Evolutionary conservation across 2,329 filamentous ascomycete species (phyloP).

Genomic region (Nothopassalora personata): DNA sequence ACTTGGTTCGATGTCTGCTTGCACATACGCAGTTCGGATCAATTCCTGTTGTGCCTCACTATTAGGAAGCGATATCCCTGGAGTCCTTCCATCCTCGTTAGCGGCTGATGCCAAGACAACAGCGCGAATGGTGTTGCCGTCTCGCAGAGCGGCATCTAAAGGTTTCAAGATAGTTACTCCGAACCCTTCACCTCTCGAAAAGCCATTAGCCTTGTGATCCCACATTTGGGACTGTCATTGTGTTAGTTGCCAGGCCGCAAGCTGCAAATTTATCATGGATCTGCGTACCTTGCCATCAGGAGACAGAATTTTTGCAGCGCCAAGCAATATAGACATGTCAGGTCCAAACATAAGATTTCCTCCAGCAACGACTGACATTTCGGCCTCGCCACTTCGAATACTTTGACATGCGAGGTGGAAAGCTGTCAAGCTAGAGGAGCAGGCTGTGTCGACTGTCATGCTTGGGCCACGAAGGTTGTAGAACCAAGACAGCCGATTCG

Average conservation of each 20-base stretch:
- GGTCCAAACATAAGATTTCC: too few relatives aligned
- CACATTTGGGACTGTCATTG: too few relatives aligned
- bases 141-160: slow-evolving; percentile 8
- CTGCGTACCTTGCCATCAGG: slow-evolving; percentile 27
- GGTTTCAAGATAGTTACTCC: slow-evolving; percentile 27
- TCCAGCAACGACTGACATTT: slow-evolving; percentile 12
- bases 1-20: slow-evolving; percentile 6
- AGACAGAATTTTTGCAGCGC: too few relatives aligned
- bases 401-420: slow-evolving; percentile 29
- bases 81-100: slow-evolving; percentile 18
- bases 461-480: slow-evolving; percentile 18
- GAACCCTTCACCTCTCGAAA: slow-evolving; percentile 51
- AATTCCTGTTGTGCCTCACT: slow-evolving; percentile 14
- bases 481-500: slow-evolving; percentile 18
- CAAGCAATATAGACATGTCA: too few relatives aligned
- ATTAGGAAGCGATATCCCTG: slow-evolving; percentile 12
- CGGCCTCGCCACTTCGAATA: slow-evolving; percentile 23
- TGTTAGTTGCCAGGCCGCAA: too few relatives aligned
- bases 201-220: slow-evolving; percentile 43
- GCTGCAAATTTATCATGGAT: too few relatives aligned
- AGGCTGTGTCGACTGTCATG: slow-evolving; percentile 38
- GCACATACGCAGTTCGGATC: slow-evolving; percentile 13
- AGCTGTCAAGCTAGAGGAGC: slow-evolving; percentile 37
- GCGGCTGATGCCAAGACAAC: slow-evolving; percentile 32
- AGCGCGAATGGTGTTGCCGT: slow-evolving; percentile 28